Conservation (phyloP, 192 early-diverging fungal species). For the Coemansia sp. region DNA sequence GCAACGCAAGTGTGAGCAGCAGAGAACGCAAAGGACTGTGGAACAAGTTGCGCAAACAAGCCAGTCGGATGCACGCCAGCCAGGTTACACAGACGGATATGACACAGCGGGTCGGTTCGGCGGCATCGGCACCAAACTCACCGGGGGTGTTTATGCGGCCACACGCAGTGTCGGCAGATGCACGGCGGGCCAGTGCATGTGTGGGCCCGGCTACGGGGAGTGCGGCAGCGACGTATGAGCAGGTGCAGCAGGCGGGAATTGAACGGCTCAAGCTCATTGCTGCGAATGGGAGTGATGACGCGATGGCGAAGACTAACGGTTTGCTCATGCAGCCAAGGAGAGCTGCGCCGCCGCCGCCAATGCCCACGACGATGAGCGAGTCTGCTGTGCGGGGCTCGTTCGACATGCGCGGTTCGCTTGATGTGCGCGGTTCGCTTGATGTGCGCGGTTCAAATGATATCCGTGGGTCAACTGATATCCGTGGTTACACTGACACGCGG, state of each 20-base stretch:
- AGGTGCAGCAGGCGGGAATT: slow-evolving; percentile 10
- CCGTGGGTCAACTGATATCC: not conserved
- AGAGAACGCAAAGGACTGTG: slow-evolving; percentile 31
- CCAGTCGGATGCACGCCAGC: slow-evolving; percentile 25
- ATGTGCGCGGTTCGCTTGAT: not conserved
- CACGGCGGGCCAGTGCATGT: slow-evolving; percentile 1
- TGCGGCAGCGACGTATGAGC: not conserved
- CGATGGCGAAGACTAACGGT: not conserved
- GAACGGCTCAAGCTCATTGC: slow-evolving; percentile 19
- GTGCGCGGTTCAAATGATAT: not conserved
- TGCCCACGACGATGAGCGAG: slow-evolving; percentile 6
- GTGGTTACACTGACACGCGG: not conserved
- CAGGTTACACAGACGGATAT: not conserved
- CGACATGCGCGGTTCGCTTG: not conserved
- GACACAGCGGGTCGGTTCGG: not conserved
- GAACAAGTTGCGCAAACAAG: slow-evolving; percentile 43
- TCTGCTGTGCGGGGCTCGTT: not conserved
- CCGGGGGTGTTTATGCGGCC: not conserved
- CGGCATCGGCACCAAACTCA: not conserved
- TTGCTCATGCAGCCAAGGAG: slow-evolving; percentile 5
- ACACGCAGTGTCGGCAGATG: not conserved
- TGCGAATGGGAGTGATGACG: not conserved
- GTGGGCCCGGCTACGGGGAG: not conserved
- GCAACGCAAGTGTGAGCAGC: slow-evolving; percentile 38
- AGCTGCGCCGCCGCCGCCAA: slow-evolving; percentile 6